phyloP scores from a whole-genome alignment of 2,329 filamentous ascomycete species.

The Periglandula ipomoeae region DNA sequence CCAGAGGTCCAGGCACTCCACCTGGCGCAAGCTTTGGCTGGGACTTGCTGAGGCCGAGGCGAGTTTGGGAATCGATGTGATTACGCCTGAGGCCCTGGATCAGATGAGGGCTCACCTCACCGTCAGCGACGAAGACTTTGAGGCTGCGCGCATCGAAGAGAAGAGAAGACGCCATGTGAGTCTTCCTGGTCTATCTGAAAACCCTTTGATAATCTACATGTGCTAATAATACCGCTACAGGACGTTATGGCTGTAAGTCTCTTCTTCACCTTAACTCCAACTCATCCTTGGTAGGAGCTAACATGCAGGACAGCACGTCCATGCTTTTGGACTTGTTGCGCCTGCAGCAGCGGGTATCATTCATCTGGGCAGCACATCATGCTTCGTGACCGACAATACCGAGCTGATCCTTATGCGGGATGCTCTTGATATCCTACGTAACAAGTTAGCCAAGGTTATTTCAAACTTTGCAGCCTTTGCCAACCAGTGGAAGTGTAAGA shows the following conservation, averaged over 20 bases:
- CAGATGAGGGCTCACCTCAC: constrained; percentile 66
- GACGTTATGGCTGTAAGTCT: constrained; percentile 48
- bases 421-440: constrained; percentile 65
- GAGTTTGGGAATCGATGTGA: constrained; percentile 64
- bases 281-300: constrained; percentile 3
- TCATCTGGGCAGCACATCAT: constrained; percentile 48
- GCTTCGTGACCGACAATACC: constrained; percentile 58
- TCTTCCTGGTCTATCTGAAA: background rate
- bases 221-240: constrained; percentile 13
- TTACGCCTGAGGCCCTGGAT: constrained; percentile 64
- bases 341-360: constrained; percentile 77
- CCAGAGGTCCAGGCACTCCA: constrained; percentile 62
- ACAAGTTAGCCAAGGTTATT: constrained; percentile 72
- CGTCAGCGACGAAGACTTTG: constrained; percentile 72
- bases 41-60: constrained; percentile 74
- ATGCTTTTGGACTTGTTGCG: constrained; percentile 64
- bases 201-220: background rate
- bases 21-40: constrained; percentile 81
- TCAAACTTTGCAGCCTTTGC: constrained; percentile 66
- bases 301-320: constrained; percentile 45
- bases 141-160: constrained; percentile 67
- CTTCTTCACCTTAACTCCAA: background rate
- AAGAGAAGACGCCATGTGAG: constrained; percentile 52
- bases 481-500: constrained; percentile 54
- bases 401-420: constrained; percentile 60